Conservation (phyloP, 1,139 yeast genomes). For the Sugiyamaella sp. region DNA sequence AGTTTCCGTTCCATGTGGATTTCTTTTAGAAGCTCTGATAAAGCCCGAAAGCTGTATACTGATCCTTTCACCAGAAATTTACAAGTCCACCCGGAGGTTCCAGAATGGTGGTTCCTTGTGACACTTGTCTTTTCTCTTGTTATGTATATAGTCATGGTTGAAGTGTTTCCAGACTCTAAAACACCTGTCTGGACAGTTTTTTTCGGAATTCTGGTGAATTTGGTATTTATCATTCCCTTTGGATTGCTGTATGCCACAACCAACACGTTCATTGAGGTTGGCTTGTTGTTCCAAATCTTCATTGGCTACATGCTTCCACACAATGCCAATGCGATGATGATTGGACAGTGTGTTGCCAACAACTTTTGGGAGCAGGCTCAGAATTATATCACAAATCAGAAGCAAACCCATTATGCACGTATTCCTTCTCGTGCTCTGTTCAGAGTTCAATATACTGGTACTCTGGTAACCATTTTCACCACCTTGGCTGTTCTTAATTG, state of each 20-base stretch:
- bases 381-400: slow-evolving; percentile 52
- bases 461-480: slow-evolving; percentile 44
- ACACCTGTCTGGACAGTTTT: slow-evolving; percentile 59
- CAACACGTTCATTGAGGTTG: slow-evolving; percentile 56
- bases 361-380: slow-evolving; percentile 58
- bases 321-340: slow-evolving; percentile 60
- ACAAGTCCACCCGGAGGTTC: slow-evolving; percentile 53
- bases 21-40: slow-evolving; percentile 16
- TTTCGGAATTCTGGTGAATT: slow-evolving; percentile 56
- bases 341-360: slow-evolving; percentile 57
- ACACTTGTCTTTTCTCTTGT: slow-evolving; percentile 49
- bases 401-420: slow-evolving; percentile 59
- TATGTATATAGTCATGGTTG: slow-evolving; percentile 49
- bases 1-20: slow-evolving; percentile 23
- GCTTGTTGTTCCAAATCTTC: slow-evolving; percentile 56
- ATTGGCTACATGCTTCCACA: slow-evolving; percentile 66
- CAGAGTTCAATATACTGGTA: slow-evolving; percentile 55
- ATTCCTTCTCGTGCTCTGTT: slow-evolving; percentile 59
- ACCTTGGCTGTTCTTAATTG: slow-evolving; percentile 58
- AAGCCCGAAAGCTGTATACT: slow-evolving; percentile 22
- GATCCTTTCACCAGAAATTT: slow-evolving; percentile 55
- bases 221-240: slow-evolving; percentile 57
- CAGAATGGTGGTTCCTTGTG: slow-evolving; percentile 58
- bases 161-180: slow-evolving; percentile 48
- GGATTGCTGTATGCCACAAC: slow-evolving; percentile 53